Evolutionary conservation across 495 filamentous ascomycete genomes (phyloP).

Genomic region (Glarea lozoyensis): DNA sequence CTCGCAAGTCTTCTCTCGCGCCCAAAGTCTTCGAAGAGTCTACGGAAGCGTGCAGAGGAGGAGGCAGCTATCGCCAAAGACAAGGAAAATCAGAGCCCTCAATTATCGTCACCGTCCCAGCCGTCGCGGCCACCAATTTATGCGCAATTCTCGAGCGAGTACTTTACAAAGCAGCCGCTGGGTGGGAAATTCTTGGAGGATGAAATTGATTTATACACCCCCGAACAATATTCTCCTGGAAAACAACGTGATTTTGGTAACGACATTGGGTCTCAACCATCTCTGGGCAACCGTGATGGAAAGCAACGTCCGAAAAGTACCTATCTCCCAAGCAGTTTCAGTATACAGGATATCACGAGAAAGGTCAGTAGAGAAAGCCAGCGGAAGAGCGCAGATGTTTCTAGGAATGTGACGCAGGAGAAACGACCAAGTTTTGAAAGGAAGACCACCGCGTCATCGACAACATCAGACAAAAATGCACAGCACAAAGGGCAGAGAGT

Average conservation of each 20-base stretch:
- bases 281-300: constrained; percentile 31
- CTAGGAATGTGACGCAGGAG: constrained; percentile 9
- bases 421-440: constrained; percentile 19
- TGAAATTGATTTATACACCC: constrained; percentile 42
- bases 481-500: constrained; percentile 41
- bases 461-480: constrained; percentile 16
- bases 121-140: constrained; percentile 58
- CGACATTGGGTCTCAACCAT: constrained; percentile 40
- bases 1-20: constrained; percentile 55
- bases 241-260: constrained; percentile 59
- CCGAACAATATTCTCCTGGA: constrained; percentile 47
- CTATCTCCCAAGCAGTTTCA: constrained; percentile 21
- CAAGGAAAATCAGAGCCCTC: constrained; percentile 67
- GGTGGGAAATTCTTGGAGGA: constrained; percentile 40
- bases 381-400: constrained; percentile 16
- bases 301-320: constrained; percentile 22
- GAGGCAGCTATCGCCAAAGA: constrained; percentile 44
- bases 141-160: constrained; percentile 53
- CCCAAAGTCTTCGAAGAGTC: constrained; percentile 50
- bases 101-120: constrained; percentile 39
- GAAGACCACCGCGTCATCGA: constrained; percentile 21
- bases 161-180: constrained; percentile 32
- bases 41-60: constrained; percentile 30
- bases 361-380: constrained; percentile 10
- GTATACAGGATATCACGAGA: constrained; percentile 19